A percentile compares a stretch with the other conserved stretches of the same genome.
Conservation (phyloP, 352 stramenopile genomes). For the Blastocystis sp. region DNA sequence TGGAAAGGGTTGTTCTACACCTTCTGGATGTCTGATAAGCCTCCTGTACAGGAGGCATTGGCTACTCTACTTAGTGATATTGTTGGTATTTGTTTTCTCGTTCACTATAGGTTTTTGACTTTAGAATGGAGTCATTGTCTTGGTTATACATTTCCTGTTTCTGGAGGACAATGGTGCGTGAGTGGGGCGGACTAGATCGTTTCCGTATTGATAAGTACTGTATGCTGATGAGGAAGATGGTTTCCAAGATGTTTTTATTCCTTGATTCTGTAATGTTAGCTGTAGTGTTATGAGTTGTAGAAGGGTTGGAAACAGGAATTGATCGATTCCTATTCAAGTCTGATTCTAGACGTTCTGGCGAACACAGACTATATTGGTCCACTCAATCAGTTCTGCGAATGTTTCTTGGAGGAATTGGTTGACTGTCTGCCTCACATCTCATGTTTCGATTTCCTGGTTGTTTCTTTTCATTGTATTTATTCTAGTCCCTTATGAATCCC, state of each 20-base stretch:
- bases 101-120: conserved; percentile 69
- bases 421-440: conserved; percentile 27
- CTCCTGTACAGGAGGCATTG: conserved; percentile 78
- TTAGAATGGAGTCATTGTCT: conserved; percentile 68
- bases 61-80: conserved; percentile 75
- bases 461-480: background rate
- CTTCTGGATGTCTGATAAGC: conserved; percentile 80
- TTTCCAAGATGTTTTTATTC: background rate
- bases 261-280: background rate
- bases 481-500: background rate
- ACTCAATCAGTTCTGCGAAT: conserved; percentile 45
- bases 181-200: conserved; percentile 70
- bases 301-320: background rate
- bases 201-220: conserved; percentile 73
- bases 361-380: background rate
- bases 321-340: background rate
- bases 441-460: conserved; percentile 9
- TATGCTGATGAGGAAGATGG: conserved; percentile 72
- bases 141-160: conserved; percentile 68
- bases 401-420: conserved; percentile 40
- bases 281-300: background rate
- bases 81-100: conserved; percentile 75
- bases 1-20: conserved; percentile 82
- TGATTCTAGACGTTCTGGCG: background rate
- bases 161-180: conserved; percentile 69